phyloP scores from a whole-genome alignment of 106 monocot genomes.

The Dioscorea alata region DNA sequence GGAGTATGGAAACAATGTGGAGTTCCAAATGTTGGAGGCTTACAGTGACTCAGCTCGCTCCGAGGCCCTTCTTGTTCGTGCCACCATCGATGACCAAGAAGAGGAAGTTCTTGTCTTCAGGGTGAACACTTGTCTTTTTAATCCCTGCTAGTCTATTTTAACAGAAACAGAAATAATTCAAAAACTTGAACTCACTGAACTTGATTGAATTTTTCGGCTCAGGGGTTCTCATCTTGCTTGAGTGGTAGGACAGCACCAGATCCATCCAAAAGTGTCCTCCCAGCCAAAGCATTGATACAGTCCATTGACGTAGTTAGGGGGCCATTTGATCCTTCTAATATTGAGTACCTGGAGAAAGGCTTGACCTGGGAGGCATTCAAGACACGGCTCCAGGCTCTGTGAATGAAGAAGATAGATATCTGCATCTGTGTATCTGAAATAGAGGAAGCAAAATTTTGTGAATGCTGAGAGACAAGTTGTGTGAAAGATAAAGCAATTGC shows the following conservation, averaged over 20 bases:
- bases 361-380: constrained; percentile 53
- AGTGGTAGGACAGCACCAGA: constrained; percentile 38
- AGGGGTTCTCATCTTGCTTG: constrained; percentile 65
- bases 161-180: background rate
- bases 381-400: constrained; percentile 9
- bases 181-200: background rate
- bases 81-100: constrained; percentile 52
- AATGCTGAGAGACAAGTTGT: too few relatives aligned
- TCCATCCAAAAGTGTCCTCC: constrained; percentile 52
- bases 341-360: constrained; percentile 63
- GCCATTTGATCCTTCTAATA: constrained; percentile 51
- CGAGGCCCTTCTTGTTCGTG: constrained; percentile 51
- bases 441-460: too few relatives aligned
- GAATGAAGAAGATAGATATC: too few relatives aligned
- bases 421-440: too few relatives aligned
- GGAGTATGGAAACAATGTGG: constrained; percentile 43
- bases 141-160: background rate
- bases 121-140: constrained; percentile 15
- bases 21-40: constrained; percentile 53
- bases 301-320: constrained; percentile 59
- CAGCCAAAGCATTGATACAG: constrained; percentile 40
- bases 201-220: background rate
- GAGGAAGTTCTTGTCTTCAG: constrained; percentile 73
- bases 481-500: too few relatives aligned
- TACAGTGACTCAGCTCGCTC: constrained; percentile 46